These are phyloP conservation scores for sunflower (Helianthus annuus) DNA, from an alignment of 129 eudicot species.

Conservation along the genomic window DNA sequence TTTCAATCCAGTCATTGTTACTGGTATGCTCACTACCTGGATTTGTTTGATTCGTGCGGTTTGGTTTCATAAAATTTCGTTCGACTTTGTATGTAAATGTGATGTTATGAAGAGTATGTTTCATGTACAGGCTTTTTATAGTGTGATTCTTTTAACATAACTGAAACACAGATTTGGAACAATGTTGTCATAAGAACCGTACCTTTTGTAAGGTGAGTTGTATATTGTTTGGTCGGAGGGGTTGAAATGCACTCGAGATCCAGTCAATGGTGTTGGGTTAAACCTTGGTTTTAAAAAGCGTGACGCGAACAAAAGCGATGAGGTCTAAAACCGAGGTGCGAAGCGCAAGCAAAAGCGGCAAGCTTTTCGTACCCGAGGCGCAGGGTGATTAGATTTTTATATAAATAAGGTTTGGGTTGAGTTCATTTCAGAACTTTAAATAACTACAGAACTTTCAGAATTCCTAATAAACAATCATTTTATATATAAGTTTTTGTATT, in stretches of 20 bases:
- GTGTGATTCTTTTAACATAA: background rate
- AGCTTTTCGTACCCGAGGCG: too few relatives aligned
- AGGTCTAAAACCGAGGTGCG: too few relatives aligned
- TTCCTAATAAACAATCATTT: too few relatives aligned
- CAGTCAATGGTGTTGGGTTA: background rate
- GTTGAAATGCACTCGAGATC: background rate
- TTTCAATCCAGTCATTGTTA: constrained; percentile 19
- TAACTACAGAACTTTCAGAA: too few relatives aligned
- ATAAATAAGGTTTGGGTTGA: too few relatives aligned
- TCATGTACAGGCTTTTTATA: background rate
- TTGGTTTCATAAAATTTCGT: constrained; percentile 7
- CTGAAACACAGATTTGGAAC: background rate
- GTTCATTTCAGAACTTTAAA: too few relatives aligned
- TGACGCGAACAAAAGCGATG: too few relatives aligned
- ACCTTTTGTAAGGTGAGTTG: background rate
- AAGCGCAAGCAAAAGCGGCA: too few relatives aligned
- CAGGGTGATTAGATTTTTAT: too few relatives aligned
- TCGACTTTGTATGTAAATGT: constrained; percentile 31
- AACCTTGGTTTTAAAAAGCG: too few relatives aligned
- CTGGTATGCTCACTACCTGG: constrained; percentile 23
- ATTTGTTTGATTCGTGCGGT: constrained; percentile 23
- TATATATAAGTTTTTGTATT: too few relatives aligned
- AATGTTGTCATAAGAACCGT: background rate
- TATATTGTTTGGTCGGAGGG: background rate
- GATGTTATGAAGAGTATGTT: constrained; percentile 1